Base-by-base conservation (phyloP, 1,284 basidiomycete genomes). In the Trichosporon inkin region DNA sequence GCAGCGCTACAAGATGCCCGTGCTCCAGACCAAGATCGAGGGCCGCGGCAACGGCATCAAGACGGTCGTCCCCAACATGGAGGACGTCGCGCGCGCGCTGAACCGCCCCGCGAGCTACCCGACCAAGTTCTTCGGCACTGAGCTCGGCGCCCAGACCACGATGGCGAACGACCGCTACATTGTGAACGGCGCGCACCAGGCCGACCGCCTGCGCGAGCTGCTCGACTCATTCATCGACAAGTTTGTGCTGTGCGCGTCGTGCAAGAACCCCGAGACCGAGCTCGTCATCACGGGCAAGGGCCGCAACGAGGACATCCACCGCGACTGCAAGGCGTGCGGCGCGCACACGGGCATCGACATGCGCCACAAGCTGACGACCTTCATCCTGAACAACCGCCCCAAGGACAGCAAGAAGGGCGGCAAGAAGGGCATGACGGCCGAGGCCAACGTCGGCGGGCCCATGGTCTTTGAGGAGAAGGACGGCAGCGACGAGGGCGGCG, bases 1-100 rank as follows among this genome's bases (percentile, higher is more conserved):
- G 6, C 56, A 74, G 75, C 73, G 80, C 56, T 80, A 81, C 78
- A 80, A 80, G 71, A 99, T 99, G 96, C 96, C 96, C 55, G 80
- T 94, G 63, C 85, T 99, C 63, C 84, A 86, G 69, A 97, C 90
- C 69, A 99, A 99, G 82, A 94, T 99, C 56, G 96, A 99, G 81
- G 96, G 96, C 71, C 93, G 93, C 80, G 96, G 96, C 60, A 99
- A 99, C 77, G 96, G 96, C 67, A 99, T 99, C 82, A 99, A 99
- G 82, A 99, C 96, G 40, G 93, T 97, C 74, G 81, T 96, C 58
- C 92, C 92, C 51, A 99, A 99, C 82, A 98, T 99, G 93, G 87
- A 92, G 65, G 96, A 99, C 80, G 90, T 99, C 68, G 92, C 95
- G 55, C 88, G 92, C 61, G 92, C 96, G 40, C 85, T 99, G 71